Conservation (phyloP, 768 basidiomycete species). For the Xerocomellus chrysenteron region DNA sequence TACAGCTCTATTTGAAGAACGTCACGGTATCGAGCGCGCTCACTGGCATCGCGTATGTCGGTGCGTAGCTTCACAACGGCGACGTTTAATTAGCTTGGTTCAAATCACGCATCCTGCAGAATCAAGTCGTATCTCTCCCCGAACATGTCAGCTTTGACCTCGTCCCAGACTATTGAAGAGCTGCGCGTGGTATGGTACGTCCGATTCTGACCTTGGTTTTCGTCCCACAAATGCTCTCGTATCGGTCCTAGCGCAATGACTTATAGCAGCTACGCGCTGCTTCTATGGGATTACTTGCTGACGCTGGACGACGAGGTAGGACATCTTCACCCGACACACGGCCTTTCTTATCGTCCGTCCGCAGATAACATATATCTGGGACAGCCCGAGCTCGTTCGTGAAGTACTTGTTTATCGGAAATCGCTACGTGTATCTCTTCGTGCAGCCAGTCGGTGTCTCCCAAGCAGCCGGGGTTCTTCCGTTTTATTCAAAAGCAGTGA, state of each 20-base stretch:
- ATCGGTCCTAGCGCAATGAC: not conserved
- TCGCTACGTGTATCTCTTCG: slow-evolving; percentile 3
- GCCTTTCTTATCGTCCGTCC: not conserved
- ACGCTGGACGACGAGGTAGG: slow-evolving; percentile 7
- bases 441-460: not conserved
- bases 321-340: not conserved
- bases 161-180: not conserved
- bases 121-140: not conserved
- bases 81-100: not conserved
- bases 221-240: not conserved
- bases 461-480: not conserved
- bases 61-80: not conserved
- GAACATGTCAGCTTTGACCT: not conserved
- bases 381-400: not conserved
- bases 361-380: not conserved
- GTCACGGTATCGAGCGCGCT: not conserved
- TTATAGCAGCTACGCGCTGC: not conserved
- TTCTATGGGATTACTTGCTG: slow-evolving; percentile 5
- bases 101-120: not conserved
- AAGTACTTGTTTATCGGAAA: slow-evolving; percentile 3
- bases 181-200: not conserved
- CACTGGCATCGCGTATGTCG: not conserved
- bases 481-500: not conserved
- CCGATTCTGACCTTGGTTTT: not conserved
- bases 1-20: not conserved